phyloP scores from a whole-genome alignment of 1,284 basidiomycete genomes.

The Malassezia equina region DNA sequence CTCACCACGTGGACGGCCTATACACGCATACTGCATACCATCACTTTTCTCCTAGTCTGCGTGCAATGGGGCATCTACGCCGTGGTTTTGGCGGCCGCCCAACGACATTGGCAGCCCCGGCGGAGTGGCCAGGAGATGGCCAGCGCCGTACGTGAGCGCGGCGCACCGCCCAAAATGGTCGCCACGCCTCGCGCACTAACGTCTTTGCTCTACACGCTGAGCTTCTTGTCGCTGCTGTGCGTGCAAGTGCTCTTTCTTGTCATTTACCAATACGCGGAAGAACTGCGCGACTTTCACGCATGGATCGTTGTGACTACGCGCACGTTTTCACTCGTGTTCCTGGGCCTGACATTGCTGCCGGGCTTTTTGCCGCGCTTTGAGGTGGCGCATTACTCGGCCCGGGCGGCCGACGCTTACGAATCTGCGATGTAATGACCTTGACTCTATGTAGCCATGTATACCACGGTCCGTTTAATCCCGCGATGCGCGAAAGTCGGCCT shows the following conservation, averaged over 20 bases:
- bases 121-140: background rate
- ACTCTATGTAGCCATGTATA: background rate
- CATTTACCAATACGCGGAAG: slow-evolving; percentile 1
- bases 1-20: background rate
- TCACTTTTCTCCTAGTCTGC: slow-evolving; percentile 1
- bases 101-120: background rate
- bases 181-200: background rate
- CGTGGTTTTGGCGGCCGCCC: background rate
- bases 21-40: background rate
- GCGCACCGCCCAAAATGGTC: background rate
- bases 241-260: slow-evolving; percentile 3
- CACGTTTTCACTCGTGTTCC: slow-evolving; percentile 3
- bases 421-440: background rate
- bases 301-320: slow-evolving; percentile 3
- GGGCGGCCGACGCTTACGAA: background rate
- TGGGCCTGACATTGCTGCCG: background rate
- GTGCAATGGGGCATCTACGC: slow-evolving; percentile 8
- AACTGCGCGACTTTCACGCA: slow-evolving; percentile 6
- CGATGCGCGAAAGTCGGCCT: slow-evolving; percentile 68
- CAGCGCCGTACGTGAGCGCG: background rate
- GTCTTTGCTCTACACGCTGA: background rate
- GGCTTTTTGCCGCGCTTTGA: background rate
- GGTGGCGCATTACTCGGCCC: background rate
- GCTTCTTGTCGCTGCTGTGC: background rate
- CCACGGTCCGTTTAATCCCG: slow-evolving; percentile 20